Evolutionary conservation across 306 rosid species (phyloP), one percentile per base, ranked within the genome.

Genomic region (Medicago arabica): DNA sequence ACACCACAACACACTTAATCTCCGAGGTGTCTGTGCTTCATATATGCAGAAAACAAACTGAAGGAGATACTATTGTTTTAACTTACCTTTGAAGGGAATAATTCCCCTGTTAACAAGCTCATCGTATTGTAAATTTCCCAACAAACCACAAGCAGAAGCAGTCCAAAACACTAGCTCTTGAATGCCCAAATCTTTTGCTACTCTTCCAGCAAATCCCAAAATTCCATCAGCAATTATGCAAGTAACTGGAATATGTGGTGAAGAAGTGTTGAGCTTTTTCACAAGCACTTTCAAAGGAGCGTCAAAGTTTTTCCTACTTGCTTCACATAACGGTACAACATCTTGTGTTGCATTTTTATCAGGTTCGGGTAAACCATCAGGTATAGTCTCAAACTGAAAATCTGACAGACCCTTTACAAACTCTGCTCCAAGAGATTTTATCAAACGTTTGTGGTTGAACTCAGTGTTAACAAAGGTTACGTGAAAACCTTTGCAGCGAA

Each of bases 381-480:
- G 58, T 51, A 51, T 51, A 4, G 58, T 51, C 8, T 51, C 58
- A 2, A 51, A 51, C 7, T 16, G 23, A 51, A 51, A 51, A 51
- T 51, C 21, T 0, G 58, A 23, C 9, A 51, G 21, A 51, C 58
- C 58, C 8, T 51, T 51, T 10, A 51, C 58, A 7, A 51, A 51
- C 0, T 51, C 58, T 1, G 3, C 4, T 7, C 58, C 23, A 7
- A 51, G 58, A n/a, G 58, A 51, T 2, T 51, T 51, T 1, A 51
- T 51, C 23, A 51, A 16, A 51, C 58, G 58, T 51, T 51, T 51
- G 58, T 51, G 58, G 23, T 51, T 51, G 58, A 51, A 51, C 3
- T 51, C 58, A 51, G 58, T 51, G 58, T 51, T 51, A 3, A 51
- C 58, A 51, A 51, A 51, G 23, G 58, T 51, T 51, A 51, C n/a